Evolutionary conservation across 1,284 basidiomycete species (phyloP).

Genomic region (Ganoderma lucidum): DNA sequence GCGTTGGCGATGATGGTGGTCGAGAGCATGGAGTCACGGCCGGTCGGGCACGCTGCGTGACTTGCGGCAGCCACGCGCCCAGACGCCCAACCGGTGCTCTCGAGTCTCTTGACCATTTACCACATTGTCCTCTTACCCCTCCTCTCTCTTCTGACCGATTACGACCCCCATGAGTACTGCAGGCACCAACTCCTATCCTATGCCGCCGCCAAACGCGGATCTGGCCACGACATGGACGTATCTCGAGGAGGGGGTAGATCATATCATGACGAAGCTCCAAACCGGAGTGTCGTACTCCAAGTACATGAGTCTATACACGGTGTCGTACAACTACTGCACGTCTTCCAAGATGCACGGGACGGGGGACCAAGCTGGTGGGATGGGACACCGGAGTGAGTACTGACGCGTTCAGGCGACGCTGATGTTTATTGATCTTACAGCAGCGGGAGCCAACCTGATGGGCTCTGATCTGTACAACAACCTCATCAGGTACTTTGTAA

Average conservation of each 20-base stretch:
- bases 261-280: conserved; percentile 91
- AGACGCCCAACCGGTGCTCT: conserved; percentile 31
- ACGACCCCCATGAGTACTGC: conserved; percentile 36
- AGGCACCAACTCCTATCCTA: conserved; percentile 42
- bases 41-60: conserved; percentile 7
- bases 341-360: conserved; percentile 84
- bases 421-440: conserved; percentile 34
- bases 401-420: conserved; percentile 19
- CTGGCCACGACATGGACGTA: conserved; percentile 90
- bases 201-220: conserved; percentile 75
- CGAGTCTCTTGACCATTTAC: conserved; percentile 32
- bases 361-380: conserved; percentile 52
- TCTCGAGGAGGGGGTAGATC: conserved; percentile 89
- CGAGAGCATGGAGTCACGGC: conserved; percentile 5
- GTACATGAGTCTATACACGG: conserved; percentile 94
- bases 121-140: conserved; percentile 22
- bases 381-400: conserved; percentile 68
- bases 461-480: conserved; percentile 95
- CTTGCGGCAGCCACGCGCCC: conserved; percentile 28
- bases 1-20: conserved; percentile 11
- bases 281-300: conserved; percentile 91
- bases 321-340: conserved; percentile 97
- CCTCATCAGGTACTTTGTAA: conserved; percentile 85
- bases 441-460: conserved; percentile 94
- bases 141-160: conserved; percentile 7